Evolutionary conservation across 2,329 filamentous ascomycete species (phyloP).

Genomic region (Hypoxylon sp.): DNA sequence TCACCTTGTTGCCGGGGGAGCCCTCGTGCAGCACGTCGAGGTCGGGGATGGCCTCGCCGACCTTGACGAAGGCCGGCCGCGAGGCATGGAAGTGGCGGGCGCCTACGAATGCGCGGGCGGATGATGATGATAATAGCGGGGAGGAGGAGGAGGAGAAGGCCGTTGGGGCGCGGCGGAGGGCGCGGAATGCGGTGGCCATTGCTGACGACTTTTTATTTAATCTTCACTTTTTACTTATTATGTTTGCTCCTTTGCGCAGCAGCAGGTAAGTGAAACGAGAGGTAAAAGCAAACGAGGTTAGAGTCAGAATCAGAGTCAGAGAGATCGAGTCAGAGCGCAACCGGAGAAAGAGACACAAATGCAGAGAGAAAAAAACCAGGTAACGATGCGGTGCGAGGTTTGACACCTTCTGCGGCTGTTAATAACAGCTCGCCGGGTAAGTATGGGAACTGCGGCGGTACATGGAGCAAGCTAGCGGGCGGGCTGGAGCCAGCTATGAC

Average conservation of each 20-base stretch:
- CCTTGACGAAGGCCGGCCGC: constrained; percentile 75
- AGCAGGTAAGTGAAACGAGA: not conserved
- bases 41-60: constrained; percentile 84
- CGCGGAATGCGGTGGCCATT: constrained; percentile 50
- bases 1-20: constrained; percentile 93
- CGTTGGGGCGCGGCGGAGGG: constrained; percentile 43
- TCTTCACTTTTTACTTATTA: not conserved
- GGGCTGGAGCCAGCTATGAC: not conserved
- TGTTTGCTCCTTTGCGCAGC: not conserved
- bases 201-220: not conserved
- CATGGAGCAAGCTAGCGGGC: not conserved
- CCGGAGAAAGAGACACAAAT: too few species aligned
- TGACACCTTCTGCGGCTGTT: not conserved
- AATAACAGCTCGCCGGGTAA: constrained; percentile 1
- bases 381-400: not conserved
- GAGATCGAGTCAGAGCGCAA: not conserved
- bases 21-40: constrained; percentile 84
- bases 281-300: not conserved
- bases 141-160: constrained; percentile 16
- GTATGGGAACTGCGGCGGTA: constrained; percentile 4
- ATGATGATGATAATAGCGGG: too few species aligned
- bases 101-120: constrained; percentile 27
- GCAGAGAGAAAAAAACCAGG: too few species aligned
- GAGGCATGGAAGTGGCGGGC: constrained; percentile 75
- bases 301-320: not conserved